Base-by-base conservation (phyloP, 768 basidiomycete genomes). In the Mrakia hoshinonis region DNA sequence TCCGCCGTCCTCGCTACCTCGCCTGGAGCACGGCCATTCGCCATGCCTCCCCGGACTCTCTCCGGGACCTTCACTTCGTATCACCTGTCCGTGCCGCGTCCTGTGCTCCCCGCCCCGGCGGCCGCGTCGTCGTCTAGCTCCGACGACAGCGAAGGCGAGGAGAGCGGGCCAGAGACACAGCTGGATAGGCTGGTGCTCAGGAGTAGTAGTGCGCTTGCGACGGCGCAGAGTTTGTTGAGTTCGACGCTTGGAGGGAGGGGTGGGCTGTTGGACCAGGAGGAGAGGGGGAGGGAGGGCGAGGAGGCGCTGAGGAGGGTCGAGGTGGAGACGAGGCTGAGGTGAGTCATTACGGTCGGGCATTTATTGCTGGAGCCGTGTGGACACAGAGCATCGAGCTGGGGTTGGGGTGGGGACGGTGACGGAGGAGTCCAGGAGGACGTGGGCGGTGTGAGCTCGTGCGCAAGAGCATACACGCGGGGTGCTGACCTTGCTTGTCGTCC, bases 241-340 rank as follows among this genome's bases (percentile, higher is more conserved):
- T 22, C 31, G 4, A 38, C 34, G 2, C 18, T 61, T 3, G 36
- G 31, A 13, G 31, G 31, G 6, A 61, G 58, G 22, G 58, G 58
- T 3, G 36, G 58, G 18, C 4, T 61, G 36, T n/a, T 61, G 20
- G 58, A 61, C 34, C 34, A 36, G 34, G 58, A 61, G 22, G 58
- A 61, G 34, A 61, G 34, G 34, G 58, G 58, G 15, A 61, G 58
- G 58, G 34, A 36, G 36, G 58, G 58, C 20, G 58, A 61, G 9
- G 58, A 61, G 11, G 31, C 58, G 20, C 18, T 61, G 15, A 34
- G 58, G 4, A 34, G 58, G 36, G 36, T 38, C 3, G 58, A 61
- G 9, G 58, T 61, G 15, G 58, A 61, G 34, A 61, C 58, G 31
- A 34, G 58, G 58, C 36, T 61, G 34, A 61, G 58, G 58, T 61